A percentile compares a stretch with the other conserved stretches of the same genome.
These are phyloP conservation scores for Calonectria pteridis DNA, from an alignment of 2,329 filamentous ascomycete species.

Conservation along the genomic window DNA sequence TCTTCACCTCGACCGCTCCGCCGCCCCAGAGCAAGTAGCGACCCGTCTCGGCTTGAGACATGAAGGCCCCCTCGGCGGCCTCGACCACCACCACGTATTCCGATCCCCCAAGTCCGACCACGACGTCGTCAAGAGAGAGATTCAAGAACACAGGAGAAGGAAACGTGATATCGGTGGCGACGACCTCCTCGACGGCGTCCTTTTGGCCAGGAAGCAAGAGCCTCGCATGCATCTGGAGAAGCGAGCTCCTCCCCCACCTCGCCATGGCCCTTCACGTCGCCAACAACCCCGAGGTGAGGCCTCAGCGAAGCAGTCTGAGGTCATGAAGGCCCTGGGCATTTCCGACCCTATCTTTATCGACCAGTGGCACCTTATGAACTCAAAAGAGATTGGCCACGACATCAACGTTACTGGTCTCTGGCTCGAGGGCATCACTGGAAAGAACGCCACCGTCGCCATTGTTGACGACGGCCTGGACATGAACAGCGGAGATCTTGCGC, in stretches of 20 bases:
- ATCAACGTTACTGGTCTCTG: slow-evolving; percentile 97
- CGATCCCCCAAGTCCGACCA: slow-evolving; percentile 73
- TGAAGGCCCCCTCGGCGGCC: slow-evolving; percentile 83
- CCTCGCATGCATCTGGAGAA: slow-evolving; percentile 66
- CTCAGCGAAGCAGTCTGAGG: slow-evolving; percentile 67
- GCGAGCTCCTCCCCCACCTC: slow-evolving; percentile 58
- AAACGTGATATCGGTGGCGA: slow-evolving; percentile 67
- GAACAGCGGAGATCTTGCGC: slow-evolving; percentile 91
- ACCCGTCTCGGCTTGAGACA: slow-evolving; percentile 79
- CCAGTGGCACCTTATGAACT: slow-evolving; percentile 96
- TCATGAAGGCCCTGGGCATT: slow-evolving; percentile 79
- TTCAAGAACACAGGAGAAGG: slow-evolving; percentile 69
- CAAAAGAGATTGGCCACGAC: slow-evolving; percentile 85
- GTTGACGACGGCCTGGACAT: slow-evolving; percentile 97
- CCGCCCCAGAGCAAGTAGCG: slow-evolving; percentile 78
- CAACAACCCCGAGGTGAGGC: slow-evolving; percentile 52
- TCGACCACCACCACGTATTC: slow-evolving; percentile 88
- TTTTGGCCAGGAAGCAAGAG: slow-evolving; percentile 81
- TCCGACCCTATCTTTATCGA: slow-evolving; percentile 90
- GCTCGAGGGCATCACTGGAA: slow-evolving; percentile 90
- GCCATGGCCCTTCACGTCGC: slow-evolving; percentile 17
- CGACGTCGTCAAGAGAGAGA: slow-evolving; percentile 68
- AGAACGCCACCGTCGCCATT: slow-evolving; percentile 90
- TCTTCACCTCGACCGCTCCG: slow-evolving; percentile 79
- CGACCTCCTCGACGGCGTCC: slow-evolving; percentile 79